These are phyloP conservation scores for Cytospora mali DNA, from an alignment of 2,329 filamentous ascomycete genomes.

Conservation along the genomic window DNA sequence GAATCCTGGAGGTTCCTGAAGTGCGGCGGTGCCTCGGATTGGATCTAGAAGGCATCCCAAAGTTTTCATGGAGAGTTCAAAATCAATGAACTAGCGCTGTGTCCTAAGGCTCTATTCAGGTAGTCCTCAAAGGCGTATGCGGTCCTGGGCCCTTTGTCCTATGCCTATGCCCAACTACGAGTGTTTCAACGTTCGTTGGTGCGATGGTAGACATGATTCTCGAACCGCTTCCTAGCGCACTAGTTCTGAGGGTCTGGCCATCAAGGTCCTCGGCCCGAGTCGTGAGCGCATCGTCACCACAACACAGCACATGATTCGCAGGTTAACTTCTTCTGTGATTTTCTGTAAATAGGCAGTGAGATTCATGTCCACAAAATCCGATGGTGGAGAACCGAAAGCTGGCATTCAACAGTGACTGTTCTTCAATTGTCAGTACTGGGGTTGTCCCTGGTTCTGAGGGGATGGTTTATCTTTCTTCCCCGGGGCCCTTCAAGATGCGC, in stretches of 20 bases:
- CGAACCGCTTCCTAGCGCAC: not conserved
- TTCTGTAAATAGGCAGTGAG: no score
- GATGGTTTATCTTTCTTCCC: no score
- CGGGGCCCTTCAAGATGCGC: no score
- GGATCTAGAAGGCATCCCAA: not conserved
- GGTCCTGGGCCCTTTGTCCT: not conserved
- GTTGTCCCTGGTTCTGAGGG: no score
- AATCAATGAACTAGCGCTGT: no score
- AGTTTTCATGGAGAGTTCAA: no score
- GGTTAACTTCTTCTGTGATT: not conserved
- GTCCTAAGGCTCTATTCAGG: not conserved
- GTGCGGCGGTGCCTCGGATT: not conserved
- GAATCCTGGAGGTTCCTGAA: not conserved
- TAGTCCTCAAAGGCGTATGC: not conserved
- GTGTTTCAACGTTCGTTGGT: not conserved
- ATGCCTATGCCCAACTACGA: not conserved
- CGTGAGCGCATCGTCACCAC: not conserved
- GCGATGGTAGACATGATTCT: not conserved
- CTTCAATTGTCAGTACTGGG: no score
- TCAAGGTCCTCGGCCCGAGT: not conserved
- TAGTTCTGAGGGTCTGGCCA: not conserved
- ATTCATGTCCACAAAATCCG: no score
- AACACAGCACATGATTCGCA: not conserved
- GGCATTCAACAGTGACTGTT: no score
- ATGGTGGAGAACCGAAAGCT: no score